Evolutionary conservation across 1,139 yeast species (phyloP), one percentile per base, ranked within the genome.

Genomic region (Yamadazyma trypodendri): DNA sequence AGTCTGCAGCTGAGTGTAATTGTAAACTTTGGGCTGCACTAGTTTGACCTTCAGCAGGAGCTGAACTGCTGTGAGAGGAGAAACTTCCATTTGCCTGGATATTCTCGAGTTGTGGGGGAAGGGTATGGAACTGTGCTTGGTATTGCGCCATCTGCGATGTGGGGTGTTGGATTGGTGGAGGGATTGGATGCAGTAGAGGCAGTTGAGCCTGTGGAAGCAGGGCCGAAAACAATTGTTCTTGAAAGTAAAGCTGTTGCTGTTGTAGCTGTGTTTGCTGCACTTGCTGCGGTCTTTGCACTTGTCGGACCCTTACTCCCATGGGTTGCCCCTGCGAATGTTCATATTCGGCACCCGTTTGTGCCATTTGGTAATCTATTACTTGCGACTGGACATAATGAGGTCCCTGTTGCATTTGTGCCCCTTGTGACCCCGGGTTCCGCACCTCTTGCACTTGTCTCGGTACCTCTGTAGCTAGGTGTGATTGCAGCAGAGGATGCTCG

Each of bases 11-110:
- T 6, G 31, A 13, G 11, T 24, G 24, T 21, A 14, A 24, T 22
- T 11, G 9, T 25, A 24, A 25, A 32, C 29, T 22, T 34, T 28
- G 12, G n/a, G 18, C 21, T 21, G 11, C 28, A n/a, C 15, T n/a
- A n/a, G n/a, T 5, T n/a, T 4, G 28, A 24, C 28, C 4, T 4
- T 12, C 5, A 12, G 6, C 11, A 12, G n/a, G n/a, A 10, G 25
- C n/a, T 7, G 3, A 10, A 24, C 28, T 23, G 11, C 24, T 23
- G 36, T 17, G 31, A 14, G 12, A 12, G 16, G 9, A 6, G 13
- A n/a, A 24, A 24, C 32, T 7, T 7, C 24, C 24, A 23, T 23
- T 23, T 23, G 24, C 24, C 24, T 23, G 24, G 11, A 9, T n/a
- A 4, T 5, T 23, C 12, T 9, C 11, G 12, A 23, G 5, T 23